phyloP scores from a whole-genome alignment of 2,329 filamentous ascomycete species.

The Allantophomopsis cytisporea region DNA sequence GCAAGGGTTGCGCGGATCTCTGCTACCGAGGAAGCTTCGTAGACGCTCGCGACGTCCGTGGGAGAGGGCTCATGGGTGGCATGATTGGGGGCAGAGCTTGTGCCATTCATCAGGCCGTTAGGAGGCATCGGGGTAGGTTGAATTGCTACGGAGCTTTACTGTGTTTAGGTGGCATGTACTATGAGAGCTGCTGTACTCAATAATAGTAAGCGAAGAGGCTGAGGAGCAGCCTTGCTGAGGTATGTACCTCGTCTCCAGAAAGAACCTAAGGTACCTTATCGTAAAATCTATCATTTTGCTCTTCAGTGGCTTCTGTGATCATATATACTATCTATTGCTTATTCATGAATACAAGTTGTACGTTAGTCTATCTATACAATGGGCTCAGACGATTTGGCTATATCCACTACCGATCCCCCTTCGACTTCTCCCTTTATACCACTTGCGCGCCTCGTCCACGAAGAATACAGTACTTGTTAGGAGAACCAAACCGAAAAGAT shows the following conservation, averaged over 20 bases:
- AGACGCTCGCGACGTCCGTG: slow-evolving; percentile 26
- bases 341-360: no score
- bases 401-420: slow-evolving; percentile 45
- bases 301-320: no score
- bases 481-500: slow-evolving; percentile 58
- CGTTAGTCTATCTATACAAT: neutral
- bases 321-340: no score
- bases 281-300: no score
- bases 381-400: slow-evolving; percentile 45
- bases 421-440: slow-evolving; percentile 42
- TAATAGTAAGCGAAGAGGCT: no score
- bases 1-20: slow-evolving; percentile 70
- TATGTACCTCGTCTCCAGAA: no score
- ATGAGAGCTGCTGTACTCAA: no score
- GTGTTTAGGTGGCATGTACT: no score
- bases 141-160: no score
- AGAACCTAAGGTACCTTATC: no score
- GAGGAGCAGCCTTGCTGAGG: no score
- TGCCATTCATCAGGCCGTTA: slow-evolving; percentile 18
- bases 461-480: slow-evolving; percentile 88
- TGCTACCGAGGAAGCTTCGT: slow-evolving; percentile 59
- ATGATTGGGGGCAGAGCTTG: slow-evolving; percentile 4
- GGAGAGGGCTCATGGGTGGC: slow-evolving; percentile 5
- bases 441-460: slow-evolving; percentile 87
- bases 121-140: slow-evolving; percentile 17